Evolutionary conservation across 2,329 filamentous ascomycete genomes (phyloP), one percentile per base, ranked within the genome.

Genomic region (Dendrostoma leiphaemia): DNA sequence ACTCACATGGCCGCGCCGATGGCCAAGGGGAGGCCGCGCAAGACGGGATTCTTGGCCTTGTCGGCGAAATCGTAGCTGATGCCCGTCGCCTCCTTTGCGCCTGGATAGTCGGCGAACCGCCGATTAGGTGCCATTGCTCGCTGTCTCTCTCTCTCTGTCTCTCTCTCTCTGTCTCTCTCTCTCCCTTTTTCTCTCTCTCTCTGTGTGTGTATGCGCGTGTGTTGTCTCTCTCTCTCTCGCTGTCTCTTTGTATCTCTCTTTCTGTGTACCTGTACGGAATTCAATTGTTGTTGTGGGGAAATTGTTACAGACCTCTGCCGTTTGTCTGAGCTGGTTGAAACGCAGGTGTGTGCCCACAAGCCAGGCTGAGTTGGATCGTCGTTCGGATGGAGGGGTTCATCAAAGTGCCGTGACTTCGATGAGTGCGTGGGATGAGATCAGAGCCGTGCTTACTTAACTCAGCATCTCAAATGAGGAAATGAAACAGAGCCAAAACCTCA

Each of bases 11-110:
- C 53, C 1, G 67, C 63, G 0, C 80, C 83, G 48, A 86, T 74
- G 26, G 82, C 76, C 45, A 95, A 74, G 7, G 84, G 69, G 29
- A 79, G 70, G 5, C 90, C 90, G 52, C 85, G 79, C 59, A 95
- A 74, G 1, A 84, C 78, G 1, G 90, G 90, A 65, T 93, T 91
- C 37, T 80, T 76, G 58, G 84, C 80, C 29, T 76, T 68, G 21
- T 66, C 67, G 44, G 17, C 58, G 17, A 46, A 29, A 21, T 58
- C 61, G 52, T 67, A 70, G 21, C 57, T 59, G 31, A 69, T 60
- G 9, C 66, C 60, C n/a, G 71, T 69, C 9, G 69, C 67, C 54
- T 71, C 67, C 23, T 71, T 65, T 12, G 74, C 68, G 26, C 64
- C 67, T 47, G 77, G 76, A 51, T 79, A 77, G 60, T 76, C 69